These are phyloP conservation scores for Suillus hirtellus DNA, from an alignment of 768 basidiomycete genomes.

Conservation along the genomic window DNA sequence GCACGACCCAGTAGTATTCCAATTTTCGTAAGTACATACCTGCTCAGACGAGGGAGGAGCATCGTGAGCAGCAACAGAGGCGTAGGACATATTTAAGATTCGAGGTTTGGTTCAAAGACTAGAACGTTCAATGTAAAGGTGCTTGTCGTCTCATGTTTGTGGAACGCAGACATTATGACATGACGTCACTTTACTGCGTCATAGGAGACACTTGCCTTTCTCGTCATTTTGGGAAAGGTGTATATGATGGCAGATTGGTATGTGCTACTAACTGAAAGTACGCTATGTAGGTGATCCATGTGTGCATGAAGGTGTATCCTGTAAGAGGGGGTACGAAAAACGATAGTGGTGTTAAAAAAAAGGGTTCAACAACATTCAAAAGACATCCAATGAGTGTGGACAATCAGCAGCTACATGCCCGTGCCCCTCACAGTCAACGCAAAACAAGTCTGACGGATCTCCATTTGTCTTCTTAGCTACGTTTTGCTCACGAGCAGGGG, in stretches of 20 bases:
- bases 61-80: conserved; percentile 62
- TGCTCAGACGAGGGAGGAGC: conserved; percentile 48
- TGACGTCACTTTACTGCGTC: conserved; percentile 15
- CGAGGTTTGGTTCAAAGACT: background rate
- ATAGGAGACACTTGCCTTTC: conserved; percentile 16
- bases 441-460: conserved; percentile 49
- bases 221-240: background rate
- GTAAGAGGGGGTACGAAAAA: conserved; percentile 12
- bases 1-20: conserved; percentile 7
- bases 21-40: conserved; percentile 30
- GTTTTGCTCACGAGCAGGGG: conserved; percentile 22
- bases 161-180: conserved; percentile 8
- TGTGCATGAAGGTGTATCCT: background rate
- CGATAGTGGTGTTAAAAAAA: background rate
- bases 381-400: conserved; percentile 85
- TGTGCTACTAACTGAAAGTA: conserved; percentile 12
- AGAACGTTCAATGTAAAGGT: background rate
- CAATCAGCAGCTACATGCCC: conserved; percentile 79
- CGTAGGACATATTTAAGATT: conserved; percentile 64
- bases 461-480: conserved; percentile 14
- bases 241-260: conserved; percentile 4
- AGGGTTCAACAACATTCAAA: conserved; percentile 41
- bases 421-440: conserved; percentile 82
- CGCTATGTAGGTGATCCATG: conserved; percentile 19
- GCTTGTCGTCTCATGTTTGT: conserved; percentile 1